These are phyloP conservation scores for Teunomyces barrocoloradensis DNA, from an alignment of 805 yeast genomes.

Conservation along the genomic window DNA sequence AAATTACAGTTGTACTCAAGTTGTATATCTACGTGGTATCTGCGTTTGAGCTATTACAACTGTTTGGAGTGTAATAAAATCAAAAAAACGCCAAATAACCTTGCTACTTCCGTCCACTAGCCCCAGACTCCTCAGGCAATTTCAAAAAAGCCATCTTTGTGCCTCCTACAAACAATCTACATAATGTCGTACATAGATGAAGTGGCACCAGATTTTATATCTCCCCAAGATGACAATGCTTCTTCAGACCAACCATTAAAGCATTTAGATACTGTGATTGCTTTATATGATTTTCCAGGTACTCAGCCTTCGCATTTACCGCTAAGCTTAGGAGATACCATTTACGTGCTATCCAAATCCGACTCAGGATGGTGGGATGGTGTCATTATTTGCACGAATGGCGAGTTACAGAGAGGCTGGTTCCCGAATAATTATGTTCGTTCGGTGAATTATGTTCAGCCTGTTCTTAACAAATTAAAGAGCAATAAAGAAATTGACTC, in stretches of 20 bases:
- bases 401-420: constrained; percentile 70
- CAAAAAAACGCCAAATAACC: not conserved
- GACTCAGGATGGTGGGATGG: constrained; percentile 91
- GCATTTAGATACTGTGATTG: constrained; percentile 58
- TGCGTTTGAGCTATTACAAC: not conserved
- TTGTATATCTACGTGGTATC: not conserved
- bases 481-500: constrained; percentile 40
- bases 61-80: not conserved
- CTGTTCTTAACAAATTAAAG: constrained; percentile 36
- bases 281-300: constrained; percentile 53
- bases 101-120: not conserved
- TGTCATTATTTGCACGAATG: constrained; percentile 31
- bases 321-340: constrained; percentile 61
- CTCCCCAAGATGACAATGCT: constrained; percentile 24
- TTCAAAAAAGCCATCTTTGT: not conserved
- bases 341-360: constrained; percentile 64
- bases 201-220: constrained; percentile 39
- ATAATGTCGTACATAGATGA: constrained; percentile 29
- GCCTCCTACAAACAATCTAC: not conserved
- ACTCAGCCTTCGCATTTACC: constrained; percentile 52
- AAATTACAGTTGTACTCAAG: not conserved
- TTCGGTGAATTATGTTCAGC: constrained; percentile 43
- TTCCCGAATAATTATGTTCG: constrained; percentile 69
- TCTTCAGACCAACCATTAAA: constrained; percentile 23
- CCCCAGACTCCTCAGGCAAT: not conserved